Evolutionary conservation across 2,329 filamentous ascomycete species (phyloP).

Genomic region (Fusarium brevicatenulatum): DNA sequence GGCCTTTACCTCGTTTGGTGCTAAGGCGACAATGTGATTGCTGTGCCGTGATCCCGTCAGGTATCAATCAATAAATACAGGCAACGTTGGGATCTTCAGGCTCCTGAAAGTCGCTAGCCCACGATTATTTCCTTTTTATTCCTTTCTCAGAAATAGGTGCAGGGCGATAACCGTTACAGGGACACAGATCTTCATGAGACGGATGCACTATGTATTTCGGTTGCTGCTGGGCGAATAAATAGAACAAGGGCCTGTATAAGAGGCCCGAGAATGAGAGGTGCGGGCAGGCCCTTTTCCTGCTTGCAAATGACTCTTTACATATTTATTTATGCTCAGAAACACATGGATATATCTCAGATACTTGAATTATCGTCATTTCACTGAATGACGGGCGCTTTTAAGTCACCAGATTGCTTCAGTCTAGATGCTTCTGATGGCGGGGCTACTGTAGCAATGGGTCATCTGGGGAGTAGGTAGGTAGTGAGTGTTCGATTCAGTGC

Average conservation of each 20-base stretch:
- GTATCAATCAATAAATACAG: constrained; percentile 8
- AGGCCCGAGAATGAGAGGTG: neutral
- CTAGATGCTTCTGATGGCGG: constrained; percentile 7
- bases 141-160: neutral
- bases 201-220: constrained; percentile 13
- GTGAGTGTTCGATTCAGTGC: neutral
- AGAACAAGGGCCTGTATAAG: constrained; percentile 14
- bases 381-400: neutral
- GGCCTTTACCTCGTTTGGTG: constrained; percentile 8
- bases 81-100: neutral
- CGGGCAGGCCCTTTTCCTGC: neutral
- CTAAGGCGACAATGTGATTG: constrained; percentile 6
- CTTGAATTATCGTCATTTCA: neutral
- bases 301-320: neutral
- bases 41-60: constrained; percentile 24
- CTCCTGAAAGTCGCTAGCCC: neutral
- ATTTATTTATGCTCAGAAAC: neutral
- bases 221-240: constrained; percentile 6
- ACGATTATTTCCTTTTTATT: neutral
- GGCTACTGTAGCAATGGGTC: constrained; percentile 17
- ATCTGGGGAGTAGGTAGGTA: constrained; percentile 9
- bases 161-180: constrained; percentile 14
- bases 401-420: constrained; percentile 8
- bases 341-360: neutral
- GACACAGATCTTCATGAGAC: constrained; percentile 21